Evolutionary conservation across 2,329 filamentous ascomycete species (phyloP), one percentile per base, ranked within the genome.

Genomic region (Colletotrichum chlorophyti): DNA sequence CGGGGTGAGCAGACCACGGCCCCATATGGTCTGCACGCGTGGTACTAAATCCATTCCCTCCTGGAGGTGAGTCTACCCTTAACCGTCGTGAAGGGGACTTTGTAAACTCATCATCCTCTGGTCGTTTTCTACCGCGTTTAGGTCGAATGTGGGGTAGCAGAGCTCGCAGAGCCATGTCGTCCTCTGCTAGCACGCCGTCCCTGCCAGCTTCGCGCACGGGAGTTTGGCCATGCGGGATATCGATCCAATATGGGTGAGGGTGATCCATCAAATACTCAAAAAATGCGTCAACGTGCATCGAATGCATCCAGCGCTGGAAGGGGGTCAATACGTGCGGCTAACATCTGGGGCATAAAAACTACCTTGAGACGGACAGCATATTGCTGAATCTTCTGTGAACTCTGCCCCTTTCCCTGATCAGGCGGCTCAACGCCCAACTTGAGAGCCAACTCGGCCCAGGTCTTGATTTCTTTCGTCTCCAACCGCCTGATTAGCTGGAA

Each of bases 321-420:
- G 4, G n/a, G 10, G 34, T 64, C 54, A 63, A 53, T 32, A 12
- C 6, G 9, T 41, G 40, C 55, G 21, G 47, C 26, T 41, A 8
- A 11, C 5, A 38, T 3, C 26, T 3, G 14, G 9, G 1, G 4
- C 5, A 12, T 14, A 32, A 1, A 46, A 27, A 15, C 68, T 74
- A 93, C 91, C 85, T 97, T 97, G 55, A 97, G 77, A 58, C 93
- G 85, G 42, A 97, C 93, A 38, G 91, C 92, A 78, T 97, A 97
- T 72, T 97, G 93, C 71, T 96, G 92, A 57, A 97, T 90, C 72
- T 97, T 97, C 70, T 97, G 94, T 2, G 90, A 88, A 71, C 92
- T 96, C 75, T 96, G 90, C 23, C 91, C 91, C 71, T 94, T 95
- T 58, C 90, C 86, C 21, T 87, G 80, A 59, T 91, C 89, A 2